A percentile compares a stretch with the other conserved stretches of the same genome.
Evolutionary conservation across 2,329 filamentous ascomycete species (phyloP).

Genomic region (Colletotrichum australisinense): DNA sequence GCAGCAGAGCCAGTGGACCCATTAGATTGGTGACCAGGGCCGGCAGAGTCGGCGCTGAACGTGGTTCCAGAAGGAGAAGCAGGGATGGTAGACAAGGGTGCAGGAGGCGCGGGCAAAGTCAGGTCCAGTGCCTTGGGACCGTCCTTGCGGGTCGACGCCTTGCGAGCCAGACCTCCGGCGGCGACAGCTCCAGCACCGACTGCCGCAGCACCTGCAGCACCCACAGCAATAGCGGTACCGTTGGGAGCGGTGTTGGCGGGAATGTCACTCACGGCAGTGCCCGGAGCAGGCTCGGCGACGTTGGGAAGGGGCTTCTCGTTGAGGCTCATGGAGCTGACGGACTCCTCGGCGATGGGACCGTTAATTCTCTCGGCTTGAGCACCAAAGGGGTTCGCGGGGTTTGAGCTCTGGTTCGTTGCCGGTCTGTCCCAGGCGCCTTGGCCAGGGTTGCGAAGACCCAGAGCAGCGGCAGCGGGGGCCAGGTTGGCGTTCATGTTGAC

Average conservation of each 20-base stretch:
- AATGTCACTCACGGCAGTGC: not conserved
- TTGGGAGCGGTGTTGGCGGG: conserved; percentile 40
- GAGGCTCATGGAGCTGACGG: conserved; percentile 48
- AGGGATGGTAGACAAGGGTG: conserved; percentile 51
- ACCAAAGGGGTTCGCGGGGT: conserved; percentile 78
- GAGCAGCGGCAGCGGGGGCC: conserved; percentile 44
- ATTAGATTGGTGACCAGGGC: conserved; percentile 56
- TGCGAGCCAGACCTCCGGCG: conserved; percentile 57
- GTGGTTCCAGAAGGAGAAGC: conserved; percentile 73
- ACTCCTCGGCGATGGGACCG: conserved; percentile 53
- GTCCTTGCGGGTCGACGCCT: conserved; percentile 67
- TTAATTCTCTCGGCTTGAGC: conserved; percentile 65
- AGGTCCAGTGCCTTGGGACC: conserved; percentile 64
- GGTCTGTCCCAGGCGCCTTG: conserved; percentile 62
- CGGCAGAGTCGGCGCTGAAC: conserved; percentile 67
- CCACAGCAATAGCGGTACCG: conserved; percentile 49
- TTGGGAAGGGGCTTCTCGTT: conserved; percentile 41
- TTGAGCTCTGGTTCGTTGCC: conserved; percentile 55
- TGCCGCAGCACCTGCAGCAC: conserved; percentile 37
- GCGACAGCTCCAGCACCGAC: conserved; percentile 50
- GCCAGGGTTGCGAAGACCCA: conserved; percentile 43
- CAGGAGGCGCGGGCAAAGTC: conserved; percentile 53
- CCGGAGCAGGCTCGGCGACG: not conserved
- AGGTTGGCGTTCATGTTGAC: conserved; percentile 50
- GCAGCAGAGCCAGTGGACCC: conserved; percentile 66